Evolutionary conservation across 495 filamentous ascomycete species (phyloP).

Genomic region (Lasiosphaeria miniovina): DNA sequence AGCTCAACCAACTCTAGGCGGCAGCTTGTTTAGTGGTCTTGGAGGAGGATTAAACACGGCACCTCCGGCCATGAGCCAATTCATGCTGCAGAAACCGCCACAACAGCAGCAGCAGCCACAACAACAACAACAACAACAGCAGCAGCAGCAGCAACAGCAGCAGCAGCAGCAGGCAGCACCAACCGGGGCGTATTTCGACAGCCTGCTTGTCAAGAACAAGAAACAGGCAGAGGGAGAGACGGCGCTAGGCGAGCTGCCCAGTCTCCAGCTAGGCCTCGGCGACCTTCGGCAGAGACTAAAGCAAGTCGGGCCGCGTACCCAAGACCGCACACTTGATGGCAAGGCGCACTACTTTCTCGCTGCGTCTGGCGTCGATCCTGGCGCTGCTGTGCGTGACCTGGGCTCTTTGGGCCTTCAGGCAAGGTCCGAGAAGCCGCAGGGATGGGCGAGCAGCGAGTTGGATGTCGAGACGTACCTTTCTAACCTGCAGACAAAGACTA

Average conservation of each 20-base stretch:
- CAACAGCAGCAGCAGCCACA: neutral
- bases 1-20: slow-evolving; percentile 1
- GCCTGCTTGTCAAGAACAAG: slow-evolving; percentile 72
- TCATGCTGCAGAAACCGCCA: too few relatives aligned
- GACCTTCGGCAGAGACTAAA: slow-evolving; percentile 82
- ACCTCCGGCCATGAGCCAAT: too few relatives aligned
- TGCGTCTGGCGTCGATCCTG: slow-evolving; percentile 81
- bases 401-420: slow-evolving; percentile 51
- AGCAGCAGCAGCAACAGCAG: slow-evolving; percentile 9
- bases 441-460: slow-evolving; percentile 50
- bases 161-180: slow-evolving; percentile 17
- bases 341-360: slow-evolving; percentile 86
- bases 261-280: slow-evolving; percentile 77
- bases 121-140: slow-evolving; percentile 7
- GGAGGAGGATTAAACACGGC: too few relatives aligned
- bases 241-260: slow-evolving; percentile 57
- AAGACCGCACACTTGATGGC: slow-evolving; percentile 51
- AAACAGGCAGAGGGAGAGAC: slow-evolving; percentile 56
- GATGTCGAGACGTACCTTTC: slow-evolving; percentile 80
- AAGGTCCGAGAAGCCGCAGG: slow-evolving; percentile 28
- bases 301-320: slow-evolving; percentile 62
- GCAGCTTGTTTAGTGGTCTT: slow-evolving; percentile 5
- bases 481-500: slow-evolving; percentile 84
- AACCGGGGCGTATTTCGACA: slow-evolving; percentile 76
- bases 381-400: slow-evolving; percentile 73